Conservation (phyloP, 1,284 basidiomycete species). For the Austropuccinia psidii region DNA sequence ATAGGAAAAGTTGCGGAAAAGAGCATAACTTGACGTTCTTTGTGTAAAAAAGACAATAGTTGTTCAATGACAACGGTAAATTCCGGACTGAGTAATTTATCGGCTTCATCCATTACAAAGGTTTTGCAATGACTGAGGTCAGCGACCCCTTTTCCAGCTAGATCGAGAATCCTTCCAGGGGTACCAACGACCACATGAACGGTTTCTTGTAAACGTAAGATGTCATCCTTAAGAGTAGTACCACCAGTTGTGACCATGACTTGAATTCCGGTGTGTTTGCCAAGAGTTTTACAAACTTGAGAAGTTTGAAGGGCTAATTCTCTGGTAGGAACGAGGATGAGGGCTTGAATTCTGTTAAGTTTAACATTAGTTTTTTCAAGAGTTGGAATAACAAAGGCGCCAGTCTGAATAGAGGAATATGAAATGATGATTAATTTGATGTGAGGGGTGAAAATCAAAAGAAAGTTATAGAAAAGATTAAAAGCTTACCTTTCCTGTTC, state of each 20-base stretch:
- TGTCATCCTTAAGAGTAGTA: constrained; percentile 95
- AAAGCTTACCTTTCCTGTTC: constrained; percentile 44
- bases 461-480: neutral
- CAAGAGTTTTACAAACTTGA: constrained; percentile 93
- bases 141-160: constrained; percentile 86
- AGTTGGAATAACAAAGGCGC: constrained; percentile 94
- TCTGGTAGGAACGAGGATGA: constrained; percentile 87
- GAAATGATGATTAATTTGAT: neutral
- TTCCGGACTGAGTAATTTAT: constrained; percentile 94
- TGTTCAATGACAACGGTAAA: constrained; percentile 99
- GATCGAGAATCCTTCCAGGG: constrained; percentile 89
- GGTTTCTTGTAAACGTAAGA: constrained; percentile 76
- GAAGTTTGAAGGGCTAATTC: constrained; percentile 92
- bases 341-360: constrained; percentile 84
- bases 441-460: neutral
- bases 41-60: constrained; percentile 73
- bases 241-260: constrained; percentile 99
- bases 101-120: constrained; percentile 98
- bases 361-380: constrained; percentile 83
- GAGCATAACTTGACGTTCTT: constrained; percentile 91
- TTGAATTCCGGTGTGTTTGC: constrained; percentile 88
- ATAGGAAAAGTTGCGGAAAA: constrained; percentile 98
- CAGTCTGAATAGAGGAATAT: constrained; percentile 62
- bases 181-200: constrained; percentile 97
- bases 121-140: constrained; percentile 89